Evolutionary conservation across 169 alveolate genomes (phyloP).

Genomic region (Cryptosporidium ryanae): DNA sequence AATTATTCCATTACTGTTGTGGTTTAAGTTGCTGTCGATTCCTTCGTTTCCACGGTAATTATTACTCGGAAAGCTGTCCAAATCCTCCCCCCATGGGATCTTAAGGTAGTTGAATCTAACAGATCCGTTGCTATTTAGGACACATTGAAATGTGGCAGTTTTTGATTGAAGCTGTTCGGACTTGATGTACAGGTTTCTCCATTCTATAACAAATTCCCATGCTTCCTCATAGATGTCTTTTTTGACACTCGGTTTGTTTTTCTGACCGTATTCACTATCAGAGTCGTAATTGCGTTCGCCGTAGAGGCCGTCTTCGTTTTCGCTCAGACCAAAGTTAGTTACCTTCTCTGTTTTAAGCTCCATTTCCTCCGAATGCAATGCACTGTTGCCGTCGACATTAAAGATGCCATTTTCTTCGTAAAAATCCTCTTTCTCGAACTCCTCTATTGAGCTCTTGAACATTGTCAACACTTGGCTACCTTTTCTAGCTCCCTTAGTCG

Average conservation of each 20-base stretch:
- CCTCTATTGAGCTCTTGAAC: conserved; percentile 5
- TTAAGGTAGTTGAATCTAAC: conserved; percentile 55
- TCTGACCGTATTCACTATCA: neutral
- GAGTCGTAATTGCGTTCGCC: too few species aligned
- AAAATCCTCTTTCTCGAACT: conserved; percentile 7
- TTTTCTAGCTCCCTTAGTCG: conserved; percentile 25
- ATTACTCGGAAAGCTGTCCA: neutral
- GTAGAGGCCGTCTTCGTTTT: too few species aligned
- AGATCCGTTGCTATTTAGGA: conserved; percentile 32
- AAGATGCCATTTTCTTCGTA: neutral
- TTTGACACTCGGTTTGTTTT: neutral
- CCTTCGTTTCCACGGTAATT: too few species aligned
- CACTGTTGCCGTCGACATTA: too few species aligned
- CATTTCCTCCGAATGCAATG: too few species aligned
- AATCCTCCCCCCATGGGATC: conserved; percentile 52
- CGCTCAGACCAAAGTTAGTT: too few species aligned
- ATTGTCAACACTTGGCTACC: conserved; percentile 17
- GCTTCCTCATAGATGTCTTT: neutral
- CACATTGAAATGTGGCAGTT: conserved; percentile 60
- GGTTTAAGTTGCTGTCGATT: neutral
- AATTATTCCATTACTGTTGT: neutral
- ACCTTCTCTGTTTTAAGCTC: too few species aligned
- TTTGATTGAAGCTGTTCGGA: conserved; percentile 33
- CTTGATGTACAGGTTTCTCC: conserved; percentile 58
- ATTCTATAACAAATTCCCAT: conserved; percentile 57